Evolutionary conservation across 805 yeast genomes (phyloP).

Genomic region (Jamesozyma spencerorum): DNA sequence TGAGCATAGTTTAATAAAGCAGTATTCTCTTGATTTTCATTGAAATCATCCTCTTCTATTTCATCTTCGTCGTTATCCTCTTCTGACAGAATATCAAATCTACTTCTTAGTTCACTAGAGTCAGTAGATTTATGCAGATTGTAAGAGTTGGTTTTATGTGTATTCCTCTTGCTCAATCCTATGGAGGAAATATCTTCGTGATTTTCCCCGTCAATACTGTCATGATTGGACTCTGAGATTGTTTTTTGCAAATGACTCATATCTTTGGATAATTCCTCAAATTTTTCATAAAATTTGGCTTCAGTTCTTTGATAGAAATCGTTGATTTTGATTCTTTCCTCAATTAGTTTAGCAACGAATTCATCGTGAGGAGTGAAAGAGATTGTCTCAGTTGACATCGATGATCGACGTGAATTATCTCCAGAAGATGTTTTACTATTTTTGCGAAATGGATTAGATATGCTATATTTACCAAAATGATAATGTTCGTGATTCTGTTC

Average conservation of each 20-base stretch:
- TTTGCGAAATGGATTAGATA: conserved; percentile 5
- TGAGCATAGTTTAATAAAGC: conserved; percentile 45
- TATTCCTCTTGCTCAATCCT: not conserved
- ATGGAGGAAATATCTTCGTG: not conserved
- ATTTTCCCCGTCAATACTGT: not conserved
- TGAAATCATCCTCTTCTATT: conserved; percentile 29
- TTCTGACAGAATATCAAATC: not conserved
- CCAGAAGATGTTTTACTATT: conserved; percentile 6
- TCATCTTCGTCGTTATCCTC: conserved; percentile 28
- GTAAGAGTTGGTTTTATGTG: conserved; percentile 1
- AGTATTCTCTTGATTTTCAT: conserved; percentile 34
- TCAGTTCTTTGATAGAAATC: conserved; percentile 43
- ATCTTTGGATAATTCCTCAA: conserved; percentile 40
- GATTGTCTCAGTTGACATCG: conserved; percentile 20
- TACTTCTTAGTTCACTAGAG: conserved; percentile 1
- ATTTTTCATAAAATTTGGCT: conserved; percentile 36
- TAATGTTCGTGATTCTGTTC: not conserved
- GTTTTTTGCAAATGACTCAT: conserved; percentile 31
- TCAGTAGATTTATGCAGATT: not conserved
- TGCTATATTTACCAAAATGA: not conserved
- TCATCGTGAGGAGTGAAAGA: conserved; percentile 33
- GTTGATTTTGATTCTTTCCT: conserved; percentile 44
- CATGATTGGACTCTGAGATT: conserved; percentile 5
- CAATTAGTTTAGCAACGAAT: conserved; percentile 39
- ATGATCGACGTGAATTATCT: conserved; percentile 5